A percentile compares a stretch with the other conserved stretches of the same genome.
These are phyloP conservation scores for Neonectria punicea DNA, from an alignment of 2,329 filamentous ascomycete genomes.

Conservation along the genomic window DNA sequence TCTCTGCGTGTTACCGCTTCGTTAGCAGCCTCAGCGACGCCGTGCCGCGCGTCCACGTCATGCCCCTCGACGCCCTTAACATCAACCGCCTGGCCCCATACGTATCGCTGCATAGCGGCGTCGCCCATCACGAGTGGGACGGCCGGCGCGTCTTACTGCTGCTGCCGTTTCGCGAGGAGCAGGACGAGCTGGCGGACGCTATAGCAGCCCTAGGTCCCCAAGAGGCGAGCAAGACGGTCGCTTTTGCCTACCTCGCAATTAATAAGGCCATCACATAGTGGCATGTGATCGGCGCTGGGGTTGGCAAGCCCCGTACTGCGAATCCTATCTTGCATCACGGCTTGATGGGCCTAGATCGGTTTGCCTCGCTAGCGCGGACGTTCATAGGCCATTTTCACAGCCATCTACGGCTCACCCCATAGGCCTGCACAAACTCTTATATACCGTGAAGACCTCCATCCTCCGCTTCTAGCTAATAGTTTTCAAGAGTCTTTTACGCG, in stretches of 20 bases:
- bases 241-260: slow-evolving; percentile 38
- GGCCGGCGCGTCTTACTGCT: slow-evolving; percentile 32
- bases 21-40: slow-evolving; percentile 27
- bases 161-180: slow-evolving; percentile 37
- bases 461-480: slow-evolving; percentile 7
- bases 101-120: slow-evolving; percentile 28
- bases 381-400: slow-evolving; percentile 39
- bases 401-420: slow-evolving; percentile 8
- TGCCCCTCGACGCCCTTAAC: slow-evolving; percentile 34
- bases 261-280: slow-evolving; percentile 38
- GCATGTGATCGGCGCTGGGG: slow-evolving; percentile 1
- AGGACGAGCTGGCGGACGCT: slow-evolving; percentile 27
- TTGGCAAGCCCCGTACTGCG: background rate
- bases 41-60: slow-evolving; percentile 31
- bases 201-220: slow-evolving; percentile 20
- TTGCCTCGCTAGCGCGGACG: slow-evolving; percentile 34
- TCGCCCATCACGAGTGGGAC: slow-evolving; percentile 32
- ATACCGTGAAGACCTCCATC: background rate
- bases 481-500: background rate
- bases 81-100: slow-evolving; percentile 29
- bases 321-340: slow-evolving; percentile 25
- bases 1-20: slow-evolving; percentile 36
- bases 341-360: slow-evolving; percentile 29
- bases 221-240: slow-evolving; percentile 32
- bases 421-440: slow-evolving; percentile 7